Conservation (phyloP, 176 grass and related monocot genomes). For the Cenchrus fungigraminus region DNA sequence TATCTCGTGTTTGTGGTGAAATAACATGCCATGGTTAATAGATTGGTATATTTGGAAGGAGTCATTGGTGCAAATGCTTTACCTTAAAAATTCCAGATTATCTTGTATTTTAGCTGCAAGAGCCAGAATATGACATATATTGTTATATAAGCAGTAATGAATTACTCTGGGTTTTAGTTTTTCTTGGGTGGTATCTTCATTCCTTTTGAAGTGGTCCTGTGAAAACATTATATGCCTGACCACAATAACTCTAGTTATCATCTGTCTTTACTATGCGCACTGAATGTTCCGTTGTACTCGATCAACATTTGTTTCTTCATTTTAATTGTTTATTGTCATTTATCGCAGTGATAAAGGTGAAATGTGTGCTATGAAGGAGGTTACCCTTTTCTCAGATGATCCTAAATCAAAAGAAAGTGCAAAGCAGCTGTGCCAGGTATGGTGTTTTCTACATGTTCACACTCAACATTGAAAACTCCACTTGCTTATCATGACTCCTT, state of each 20-base stretch:
- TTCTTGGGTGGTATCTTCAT: constrained; percentile 14
- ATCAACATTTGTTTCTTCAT: constrained; percentile 9
- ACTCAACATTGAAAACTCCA: not conserved
- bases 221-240: constrained; percentile 26
- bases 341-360: constrained; percentile 83
- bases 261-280: constrained; percentile 18
- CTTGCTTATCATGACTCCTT: constrained; percentile 25
- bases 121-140: constrained; percentile 20
- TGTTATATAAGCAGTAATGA: not conserved
- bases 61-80: not conserved
- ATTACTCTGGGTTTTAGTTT: constrained; percentile 15
- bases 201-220: constrained; percentile 17
- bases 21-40: constrained; percentile 31
- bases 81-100: constrained; percentile 10
- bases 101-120: constrained; percentile 13
- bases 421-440: constrained; percentile 88
- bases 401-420: constrained; percentile 97
- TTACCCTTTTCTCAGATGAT: constrained; percentile 98
- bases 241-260: constrained; percentile 4
- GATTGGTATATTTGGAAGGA: constrained; percentile 7
- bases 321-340: constrained; percentile 38
- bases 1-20: not conserved
- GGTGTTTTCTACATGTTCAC: constrained; percentile 29
- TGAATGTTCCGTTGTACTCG: constrained; percentile 26
- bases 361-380: constrained; percentile 99